Evolutionary conservation across 23 red algal genomes (phyloP), one percentile per base, ranked within the genome.

Genomic region (Pyropia haitanensis): DNA sequence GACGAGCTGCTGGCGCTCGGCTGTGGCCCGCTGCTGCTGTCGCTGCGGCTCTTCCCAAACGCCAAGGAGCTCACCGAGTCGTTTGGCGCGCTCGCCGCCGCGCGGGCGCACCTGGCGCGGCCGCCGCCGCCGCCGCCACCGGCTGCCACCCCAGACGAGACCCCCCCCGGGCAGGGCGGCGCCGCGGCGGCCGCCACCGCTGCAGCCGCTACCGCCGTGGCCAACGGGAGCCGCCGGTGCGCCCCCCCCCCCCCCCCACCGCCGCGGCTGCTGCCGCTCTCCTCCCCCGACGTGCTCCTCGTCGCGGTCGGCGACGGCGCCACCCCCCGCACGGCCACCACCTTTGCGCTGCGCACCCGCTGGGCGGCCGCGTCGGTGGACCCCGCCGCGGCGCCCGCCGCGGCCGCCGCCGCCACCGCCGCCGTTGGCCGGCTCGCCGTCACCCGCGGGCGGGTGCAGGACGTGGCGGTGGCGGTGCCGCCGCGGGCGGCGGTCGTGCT

Each of bases 21-120:
- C 23, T 84, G 79, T 53, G 79, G 61, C 12, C 48, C 69, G 16
- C 17, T 26, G 28, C 55, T 73, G 69, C 21, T 23, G 18, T 28
- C 32, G 56, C 21, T 25, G 23, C 21, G 76, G 71, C 51, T 87
- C 20, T 87, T 87, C 19, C 81, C 81, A 3, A 76, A 87, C 24
- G 81, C 71, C 20, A 87, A 87, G 65, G 81, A 87, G 70, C 71
- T 87, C 49, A 72, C 81, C 18, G 81, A 87, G 30, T 87, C 81
- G 18, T 76, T 87, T 70, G 76, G 81, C 22, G 81, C 81, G 27
- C 76, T 76, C 48, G 53, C 68, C 24, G 68, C 81, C 7, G 81
- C 76, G 31, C 71, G 81, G 21, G 39, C 75, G 17, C 71, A 77
- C 53, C 55, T 87, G 10, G 51, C 25, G 55, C 25, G 19, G 55